These are phyloP conservation scores for Moringa oleifera DNA, from an alignment of 345 rosid genomes.

Conservation along the genomic window DNA sequence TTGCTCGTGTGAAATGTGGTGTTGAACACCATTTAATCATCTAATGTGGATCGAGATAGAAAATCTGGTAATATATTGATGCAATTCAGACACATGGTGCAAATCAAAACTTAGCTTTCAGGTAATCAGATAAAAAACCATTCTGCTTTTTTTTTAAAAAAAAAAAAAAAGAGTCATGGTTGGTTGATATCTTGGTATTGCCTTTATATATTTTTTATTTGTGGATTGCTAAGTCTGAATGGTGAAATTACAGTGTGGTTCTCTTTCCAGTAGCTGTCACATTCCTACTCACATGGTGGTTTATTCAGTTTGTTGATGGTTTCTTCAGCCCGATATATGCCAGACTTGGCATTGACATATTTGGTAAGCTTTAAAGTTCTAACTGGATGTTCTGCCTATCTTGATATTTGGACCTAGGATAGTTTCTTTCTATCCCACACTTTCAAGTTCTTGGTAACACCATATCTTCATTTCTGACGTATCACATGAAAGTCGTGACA, in stretches of 20 bases:
- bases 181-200: neutral
- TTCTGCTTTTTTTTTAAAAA: too few species aligned
- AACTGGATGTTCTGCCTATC: neutral
- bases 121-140: too few species aligned
- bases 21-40: too few species aligned
- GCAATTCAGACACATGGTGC: too few species aligned
- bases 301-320: slow-evolving; percentile 75
- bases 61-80: too few species aligned
- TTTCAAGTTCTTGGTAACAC: neutral
- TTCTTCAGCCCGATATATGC: slow-evolving; percentile 82
- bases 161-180: neutral
- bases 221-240: slow-evolving; percentile 7
- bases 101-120: too few species aligned
- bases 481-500: too few species aligned
- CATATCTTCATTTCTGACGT: too few species aligned
- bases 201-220: neutral
- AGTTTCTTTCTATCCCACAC: neutral
- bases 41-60: too few species aligned
- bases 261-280: slow-evolving; percentile 87
- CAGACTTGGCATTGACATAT: slow-evolving; percentile 67
- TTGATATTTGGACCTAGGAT: neutral
- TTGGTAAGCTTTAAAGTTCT: slow-evolving; percentile 44
- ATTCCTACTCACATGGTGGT: slow-evolving; percentile 82
- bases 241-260: slow-evolving; percentile 58
- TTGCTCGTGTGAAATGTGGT: too few species aligned